Evolutionary conservation across 805 yeast species (phyloP), one percentile per base, ranked within the genome.

Genomic region (Ogataea dorogensis): DNA sequence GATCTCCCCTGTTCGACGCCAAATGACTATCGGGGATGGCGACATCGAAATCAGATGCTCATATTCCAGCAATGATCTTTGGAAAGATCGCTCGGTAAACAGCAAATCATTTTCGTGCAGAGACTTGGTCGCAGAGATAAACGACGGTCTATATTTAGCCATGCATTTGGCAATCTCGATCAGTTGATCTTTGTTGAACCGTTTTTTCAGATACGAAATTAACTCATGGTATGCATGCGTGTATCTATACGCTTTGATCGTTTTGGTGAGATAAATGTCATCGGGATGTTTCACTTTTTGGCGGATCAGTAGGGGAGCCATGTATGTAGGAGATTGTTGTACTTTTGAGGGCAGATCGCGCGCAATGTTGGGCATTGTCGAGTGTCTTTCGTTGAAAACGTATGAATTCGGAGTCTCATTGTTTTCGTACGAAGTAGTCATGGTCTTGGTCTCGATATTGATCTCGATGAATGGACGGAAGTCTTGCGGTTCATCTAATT

Each of bases 1-100:
- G 26, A 86, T 79, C 54, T 86, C 94, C 7, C 94, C 94, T 0
- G 94, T 82, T 25, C 95, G 65, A 50, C 95, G 68, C 95, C 95
- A 86, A 45, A 85, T 80, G 12, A 84, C 78, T 3, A 91, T 81
- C 1, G 95, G 95, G 1, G 86, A 76, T 8, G 88, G 81, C 13
- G 82, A 78, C 39, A 79, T 67, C 64, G 63, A 67, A 55, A 64
- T 77, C 68, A 40, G 70, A 47, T 46, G 67, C 50, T 77, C 81
- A 40, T 72, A 73, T 38, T 85, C 89, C 50, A 71, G 44, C 15
- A 77, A 49, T 0, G 80, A 68, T 32, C 82, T 52, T 43, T 77
- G 82, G 42, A 77, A 71, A 9, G 77, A 71, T 29, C 77, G 50
- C 45, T 77, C 83, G 23, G 79, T 77, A 44, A 75, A 75, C 24